Conservation (phyloP, 73 alveolate species). For the Paramecium sonneborni region DNA sequence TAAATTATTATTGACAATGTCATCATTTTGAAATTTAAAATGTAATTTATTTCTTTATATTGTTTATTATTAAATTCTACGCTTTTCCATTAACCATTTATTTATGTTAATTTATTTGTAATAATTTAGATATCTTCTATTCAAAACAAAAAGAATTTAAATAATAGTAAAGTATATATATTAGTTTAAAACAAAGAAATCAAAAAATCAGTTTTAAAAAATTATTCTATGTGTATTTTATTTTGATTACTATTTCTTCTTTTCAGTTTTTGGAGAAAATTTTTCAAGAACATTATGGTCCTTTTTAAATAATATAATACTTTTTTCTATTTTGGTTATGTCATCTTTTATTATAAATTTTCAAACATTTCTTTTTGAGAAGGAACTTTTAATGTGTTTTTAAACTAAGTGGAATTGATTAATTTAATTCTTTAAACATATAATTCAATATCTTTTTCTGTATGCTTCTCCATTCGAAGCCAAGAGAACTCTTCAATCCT, state of each 20-base stretch:
- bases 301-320: not conserved
- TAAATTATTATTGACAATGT: not conserved
- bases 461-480: not conserved
- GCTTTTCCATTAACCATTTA: no score
- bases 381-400: not conserved
- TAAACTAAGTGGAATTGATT: not conserved
- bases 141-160: no score
- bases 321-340: not conserved
- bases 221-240: not conserved
- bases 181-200: not conserved
- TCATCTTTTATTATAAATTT: not conserved
- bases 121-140: no score
- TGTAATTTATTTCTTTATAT: no score
- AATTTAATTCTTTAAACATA: constrained; percentile 4
- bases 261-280: not conserved
- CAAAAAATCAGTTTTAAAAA: not conserved
- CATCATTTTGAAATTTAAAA: no score
- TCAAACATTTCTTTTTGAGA: not conserved
- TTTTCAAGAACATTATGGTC: not conserved
- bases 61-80: no score
- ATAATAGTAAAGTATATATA: no score
- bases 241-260: not conserved
- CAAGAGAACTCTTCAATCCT: not conserved
- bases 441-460: not conserved
- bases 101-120: no score